A percentile compares a stretch with the other conserved stretches of the same genome.
phyloP scores from a whole-genome alignment of 139 green algal species.

The Coelastrella sp. region DNA sequence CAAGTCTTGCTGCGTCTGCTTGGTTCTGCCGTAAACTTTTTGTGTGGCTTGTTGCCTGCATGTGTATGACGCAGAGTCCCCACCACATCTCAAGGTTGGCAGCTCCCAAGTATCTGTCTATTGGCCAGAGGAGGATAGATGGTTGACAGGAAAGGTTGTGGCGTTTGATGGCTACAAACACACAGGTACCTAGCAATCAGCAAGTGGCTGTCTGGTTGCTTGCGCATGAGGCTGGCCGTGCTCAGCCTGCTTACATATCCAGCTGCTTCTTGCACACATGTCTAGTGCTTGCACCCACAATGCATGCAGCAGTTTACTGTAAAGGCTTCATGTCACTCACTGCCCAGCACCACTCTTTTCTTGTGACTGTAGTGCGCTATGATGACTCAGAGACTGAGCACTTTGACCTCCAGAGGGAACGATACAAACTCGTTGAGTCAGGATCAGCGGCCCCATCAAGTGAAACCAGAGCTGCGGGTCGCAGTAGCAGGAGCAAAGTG shows the following conservation, averaged over 20 bases:
- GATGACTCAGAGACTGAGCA: not conserved
- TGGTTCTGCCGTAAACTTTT: too few species aligned
- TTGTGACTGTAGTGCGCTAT: constrained; percentile 9
- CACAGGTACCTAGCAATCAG: too few species aligned
- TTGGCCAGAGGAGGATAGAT: constrained; percentile 7
- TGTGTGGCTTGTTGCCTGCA: too few species aligned
- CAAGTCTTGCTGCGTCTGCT: too few species aligned
- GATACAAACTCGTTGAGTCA: not conserved
- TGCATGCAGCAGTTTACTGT: too few species aligned
- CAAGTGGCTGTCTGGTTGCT: too few species aligned
- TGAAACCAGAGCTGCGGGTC: not conserved
- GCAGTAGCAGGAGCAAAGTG: constrained; percentile 8
- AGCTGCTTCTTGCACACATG: too few species aligned
- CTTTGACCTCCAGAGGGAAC: not conserved
- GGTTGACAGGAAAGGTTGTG: not conserved
- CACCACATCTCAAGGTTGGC: not conserved
- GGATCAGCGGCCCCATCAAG: not conserved
- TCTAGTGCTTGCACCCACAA: too few species aligned
- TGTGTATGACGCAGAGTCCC: not conserved
- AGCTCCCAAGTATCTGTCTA: not conserved
- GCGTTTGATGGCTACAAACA: constrained; percentile 28
- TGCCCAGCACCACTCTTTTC: too few species aligned
- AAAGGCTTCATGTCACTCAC: too few species aligned
- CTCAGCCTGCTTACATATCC: too few species aligned
- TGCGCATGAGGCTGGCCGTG: too few species aligned